phyloP scores from a whole-genome alignment of 441 rosid genomes.

The Isatis lusitanica region DNA sequence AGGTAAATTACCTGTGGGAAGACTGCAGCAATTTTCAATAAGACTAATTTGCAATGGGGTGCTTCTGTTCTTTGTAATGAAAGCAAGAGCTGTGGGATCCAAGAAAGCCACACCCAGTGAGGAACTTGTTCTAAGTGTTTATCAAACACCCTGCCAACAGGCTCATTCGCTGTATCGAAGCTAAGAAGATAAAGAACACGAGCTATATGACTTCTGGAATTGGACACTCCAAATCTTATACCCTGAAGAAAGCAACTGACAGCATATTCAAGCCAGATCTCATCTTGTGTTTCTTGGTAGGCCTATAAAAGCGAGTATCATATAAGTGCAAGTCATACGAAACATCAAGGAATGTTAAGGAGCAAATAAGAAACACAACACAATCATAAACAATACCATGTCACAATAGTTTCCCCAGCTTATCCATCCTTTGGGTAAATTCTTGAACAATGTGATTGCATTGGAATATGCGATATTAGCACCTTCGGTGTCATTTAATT shows the following conservation, averaged over 20 bases:
- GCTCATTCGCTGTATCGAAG: constrained; percentile 89
- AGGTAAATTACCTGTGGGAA: constrained; percentile 77
- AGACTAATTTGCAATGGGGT: constrained; percentile 95
- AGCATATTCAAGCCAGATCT: constrained; percentile 96
- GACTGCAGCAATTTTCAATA: constrained; percentile 80
- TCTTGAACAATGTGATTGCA: constrained; percentile 86
- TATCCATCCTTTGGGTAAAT: constrained; percentile 98
- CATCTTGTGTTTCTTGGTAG: constrained; percentile 81
- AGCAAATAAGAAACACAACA: constrained; percentile 46
- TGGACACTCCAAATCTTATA: constrained; percentile 92
- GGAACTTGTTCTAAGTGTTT: constrained; percentile 95
- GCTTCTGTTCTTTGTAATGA: constrained; percentile 98
- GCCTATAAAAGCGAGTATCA: constrained; percentile 56
- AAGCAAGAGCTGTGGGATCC: constrained; percentile 97
- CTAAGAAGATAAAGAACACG: constrained; percentile 96
- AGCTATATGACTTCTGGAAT: constrained; percentile 95
- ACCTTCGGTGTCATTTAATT: constrained; percentile 74
- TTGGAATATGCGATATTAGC: constrained; percentile 89
- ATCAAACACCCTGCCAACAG: constrained; percentile 96
- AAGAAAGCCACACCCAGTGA: constrained; percentile 98
- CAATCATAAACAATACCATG: constrained; percentile 72
- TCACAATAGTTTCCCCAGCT: constrained; percentile 99
- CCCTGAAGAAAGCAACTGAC: constrained; percentile 99
- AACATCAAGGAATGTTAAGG: background rate
- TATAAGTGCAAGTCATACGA: constrained; percentile 7